These are phyloP conservation scores for Tanacetum coccineum DNA, from an alignment of 129 eudicot genomes.

Conservation along the genomic window DNA sequence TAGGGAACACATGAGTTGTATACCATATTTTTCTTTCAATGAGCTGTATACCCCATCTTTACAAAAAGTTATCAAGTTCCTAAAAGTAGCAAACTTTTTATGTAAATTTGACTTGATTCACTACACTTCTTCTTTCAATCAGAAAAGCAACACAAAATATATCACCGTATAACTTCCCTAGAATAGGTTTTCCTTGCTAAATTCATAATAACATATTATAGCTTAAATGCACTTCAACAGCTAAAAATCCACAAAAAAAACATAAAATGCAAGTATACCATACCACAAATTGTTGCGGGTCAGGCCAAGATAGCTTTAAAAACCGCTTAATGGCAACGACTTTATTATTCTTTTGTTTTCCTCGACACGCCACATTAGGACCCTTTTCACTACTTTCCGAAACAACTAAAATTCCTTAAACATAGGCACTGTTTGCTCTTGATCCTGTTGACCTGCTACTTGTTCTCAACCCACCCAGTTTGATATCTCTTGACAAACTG, in stretches of 20 bases:
- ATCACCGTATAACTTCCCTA: too few species aligned
- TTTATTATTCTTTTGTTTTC: conserved; percentile 60
- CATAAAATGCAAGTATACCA: conserved; percentile 1
- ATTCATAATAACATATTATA: too few species aligned
- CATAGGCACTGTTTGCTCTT: conserved; percentile 63
- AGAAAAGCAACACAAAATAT: too few species aligned
- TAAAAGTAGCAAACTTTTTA: too few species aligned
- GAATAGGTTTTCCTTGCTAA: too few species aligned
- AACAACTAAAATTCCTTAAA: conserved; percentile 80
- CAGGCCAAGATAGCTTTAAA: conserved; percentile 96
- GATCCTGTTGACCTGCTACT: conserved; percentile 40
- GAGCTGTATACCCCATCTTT: too few species aligned
- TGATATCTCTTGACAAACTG: too few species aligned
- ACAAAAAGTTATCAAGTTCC: too few species aligned
- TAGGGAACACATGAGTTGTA: too few species aligned
- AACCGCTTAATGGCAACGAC: conserved; percentile 92
- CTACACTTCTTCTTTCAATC: too few species aligned
- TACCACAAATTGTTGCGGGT: conserved; percentile 91
- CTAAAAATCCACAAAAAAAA: not conserved
- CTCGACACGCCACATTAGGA: conserved; percentile 92
- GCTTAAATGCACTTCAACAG: conserved; percentile 20
- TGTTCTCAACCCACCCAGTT: conserved; percentile 26
- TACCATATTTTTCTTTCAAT: too few species aligned
- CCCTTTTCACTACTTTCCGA: conserved; percentile 97
- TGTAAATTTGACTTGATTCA: too few species aligned